A percentile compares a stretch with the other conserved stretches of the same genome.
phyloP scores from a whole-genome alignment of 1,284 basidiomycete species.

The Cutaneotrichosporon dermatis region DNA sequence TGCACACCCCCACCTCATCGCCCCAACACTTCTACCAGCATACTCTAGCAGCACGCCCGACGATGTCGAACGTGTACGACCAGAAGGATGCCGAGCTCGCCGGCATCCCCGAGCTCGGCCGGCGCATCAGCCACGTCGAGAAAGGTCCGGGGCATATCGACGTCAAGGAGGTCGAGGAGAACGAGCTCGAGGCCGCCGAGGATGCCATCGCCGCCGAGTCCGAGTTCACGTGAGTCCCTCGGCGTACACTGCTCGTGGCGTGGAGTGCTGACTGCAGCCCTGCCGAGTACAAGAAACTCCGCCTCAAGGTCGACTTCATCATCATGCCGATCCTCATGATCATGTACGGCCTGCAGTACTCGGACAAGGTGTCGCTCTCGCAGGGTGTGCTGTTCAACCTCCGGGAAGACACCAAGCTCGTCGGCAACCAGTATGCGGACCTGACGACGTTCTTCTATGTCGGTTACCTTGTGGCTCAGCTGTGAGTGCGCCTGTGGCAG shows the following conservation, averaged over 20 bases:
- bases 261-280: too few relatives aligned
- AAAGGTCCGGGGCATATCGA: not conserved
- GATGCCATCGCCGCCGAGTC: not conserved
- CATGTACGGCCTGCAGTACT: constrained; percentile 12
- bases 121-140: too few relatives aligned
- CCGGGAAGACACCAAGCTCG: constrained; percentile 17
- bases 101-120: too few relatives aligned
- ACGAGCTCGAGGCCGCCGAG: not conserved
- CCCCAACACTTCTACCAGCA: too few relatives aligned
- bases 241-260: too few relatives aligned
- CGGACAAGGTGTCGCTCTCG: constrained; percentile 21
- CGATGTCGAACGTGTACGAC: too few relatives aligned
- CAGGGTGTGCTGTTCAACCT: constrained; percentile 23
- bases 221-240: constrained; percentile 7
- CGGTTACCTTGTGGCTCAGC: constrained; percentile 4
- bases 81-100: too few relatives aligned
- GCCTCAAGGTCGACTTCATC: constrained; percentile 12
- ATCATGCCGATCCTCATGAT: constrained; percentile 14
- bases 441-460: constrained; percentile 20
- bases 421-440: constrained; percentile 19
- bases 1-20: too few relatives aligned
- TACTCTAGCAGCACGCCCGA: too few relatives aligned
- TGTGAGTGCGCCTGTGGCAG: not conserved
- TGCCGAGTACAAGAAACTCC: constrained; percentile 12
- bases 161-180: not conserved